Conservation (phyloP, 2,329 filamentous ascomycete species). For the Aphanoascus verrucosus region DNA sequence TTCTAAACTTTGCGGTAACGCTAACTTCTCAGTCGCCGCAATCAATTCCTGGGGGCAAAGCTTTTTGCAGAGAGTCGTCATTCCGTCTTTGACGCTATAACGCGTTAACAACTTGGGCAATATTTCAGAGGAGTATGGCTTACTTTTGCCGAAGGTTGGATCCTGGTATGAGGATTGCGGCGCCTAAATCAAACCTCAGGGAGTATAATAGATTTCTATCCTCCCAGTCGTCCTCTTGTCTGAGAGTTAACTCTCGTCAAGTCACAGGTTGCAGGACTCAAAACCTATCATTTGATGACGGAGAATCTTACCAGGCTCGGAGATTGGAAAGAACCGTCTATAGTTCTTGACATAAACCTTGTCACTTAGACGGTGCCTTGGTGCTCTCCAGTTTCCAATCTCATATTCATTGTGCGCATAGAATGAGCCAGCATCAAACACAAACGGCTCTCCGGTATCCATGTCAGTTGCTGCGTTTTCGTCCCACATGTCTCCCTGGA, state of each 20-base stretch:
- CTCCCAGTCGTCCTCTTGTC: constrained; percentile 20
- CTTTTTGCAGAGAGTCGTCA: constrained; percentile 2
- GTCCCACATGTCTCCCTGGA: constrained; percentile 30
- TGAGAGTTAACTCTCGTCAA: not conserved
- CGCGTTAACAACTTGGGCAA: not conserved
- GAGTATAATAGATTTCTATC: constrained; percentile 22
- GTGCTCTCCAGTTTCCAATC: constrained; percentile 18
- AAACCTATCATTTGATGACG: not conserved
- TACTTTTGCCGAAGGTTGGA: constrained; percentile 11
- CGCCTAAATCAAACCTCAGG: constrained; percentile 10
- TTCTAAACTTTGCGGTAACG: not conserved
- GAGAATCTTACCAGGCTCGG: constrained; percentile 9
- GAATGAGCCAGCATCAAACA: constrained; percentile 27
- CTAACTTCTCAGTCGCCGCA: not conserved
- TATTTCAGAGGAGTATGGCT: not conserved
- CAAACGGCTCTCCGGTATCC: constrained; percentile 22
- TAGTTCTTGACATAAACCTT: constrained; percentile 9
- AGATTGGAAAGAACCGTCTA: not conserved
- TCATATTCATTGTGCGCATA: constrained; percentile 28
- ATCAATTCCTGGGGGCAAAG: constrained; percentile 1
- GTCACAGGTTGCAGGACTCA: not conserved
- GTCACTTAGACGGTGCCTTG: constrained; percentile 2
- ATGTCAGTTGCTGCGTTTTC: constrained; percentile 24
- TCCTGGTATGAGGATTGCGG: constrained; percentile 10
- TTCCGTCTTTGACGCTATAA: constrained; percentile 5